Conservation (phyloP, 768 basidiomycete genomes). For the Favolaschia claudopus region DNA sequence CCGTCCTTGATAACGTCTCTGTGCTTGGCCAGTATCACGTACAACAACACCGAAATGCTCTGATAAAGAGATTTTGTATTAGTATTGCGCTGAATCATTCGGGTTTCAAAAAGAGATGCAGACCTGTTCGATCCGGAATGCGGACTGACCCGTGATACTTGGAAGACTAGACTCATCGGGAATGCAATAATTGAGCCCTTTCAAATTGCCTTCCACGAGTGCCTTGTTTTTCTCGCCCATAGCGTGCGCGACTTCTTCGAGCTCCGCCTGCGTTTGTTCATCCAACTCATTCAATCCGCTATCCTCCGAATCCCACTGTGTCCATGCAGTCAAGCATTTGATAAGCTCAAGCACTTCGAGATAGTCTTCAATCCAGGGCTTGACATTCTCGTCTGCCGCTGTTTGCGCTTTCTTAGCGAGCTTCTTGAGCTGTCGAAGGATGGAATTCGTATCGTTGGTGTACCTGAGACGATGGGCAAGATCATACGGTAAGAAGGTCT, state of each 20-base stretch:
- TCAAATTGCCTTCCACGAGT: not conserved
- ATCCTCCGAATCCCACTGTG: not conserved
- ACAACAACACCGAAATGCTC: slow-evolving; percentile 3
- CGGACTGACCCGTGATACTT: not conserved
- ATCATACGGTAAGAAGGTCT: not conserved
- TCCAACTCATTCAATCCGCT: slow-evolving; percentile 11
- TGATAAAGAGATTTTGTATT: not conserved
- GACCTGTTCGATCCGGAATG: slow-evolving; percentile 19
- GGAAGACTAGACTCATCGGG: not conserved
- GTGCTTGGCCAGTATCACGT: slow-evolving; percentile 2
- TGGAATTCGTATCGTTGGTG: not conserved
- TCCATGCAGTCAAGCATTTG: not conserved
- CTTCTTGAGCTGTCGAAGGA: not conserved
- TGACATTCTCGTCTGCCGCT: not conserved
- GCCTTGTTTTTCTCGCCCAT: not conserved
- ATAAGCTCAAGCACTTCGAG: slow-evolving; percentile 4
- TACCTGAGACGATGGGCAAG: not conserved
- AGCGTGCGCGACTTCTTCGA: not conserved
- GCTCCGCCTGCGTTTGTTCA: not conserved
- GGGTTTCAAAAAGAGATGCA: not conserved
- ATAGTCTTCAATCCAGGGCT: not conserved
- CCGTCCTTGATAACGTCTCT: not conserved
- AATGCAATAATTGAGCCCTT: not conserved
- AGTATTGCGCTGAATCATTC: too few relatives aligned
- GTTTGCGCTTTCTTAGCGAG: not conserved